These are phyloP conservation scores for Syzygium oleosum DNA, from an alignment of 345 rosid genomes.

Conservation along the genomic window DNA sequence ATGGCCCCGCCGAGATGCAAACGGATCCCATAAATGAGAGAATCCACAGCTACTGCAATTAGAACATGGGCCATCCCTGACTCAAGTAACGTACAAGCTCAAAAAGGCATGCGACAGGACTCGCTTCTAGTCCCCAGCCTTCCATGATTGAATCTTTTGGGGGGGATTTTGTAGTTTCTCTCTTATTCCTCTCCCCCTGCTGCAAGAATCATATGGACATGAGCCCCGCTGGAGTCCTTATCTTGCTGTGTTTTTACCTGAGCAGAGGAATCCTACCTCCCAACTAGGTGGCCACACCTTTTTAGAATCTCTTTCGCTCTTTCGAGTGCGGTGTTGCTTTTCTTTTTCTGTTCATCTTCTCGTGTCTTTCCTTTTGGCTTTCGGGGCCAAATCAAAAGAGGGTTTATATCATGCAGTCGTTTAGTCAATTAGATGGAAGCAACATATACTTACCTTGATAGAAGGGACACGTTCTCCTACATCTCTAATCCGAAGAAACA, in stretches of 20 bases:
- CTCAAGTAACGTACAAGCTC: not conserved
- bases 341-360: not conserved
- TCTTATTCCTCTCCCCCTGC: not conserved
- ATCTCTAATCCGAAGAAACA: not conserved
- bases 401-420: not conserved
- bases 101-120: not conserved
- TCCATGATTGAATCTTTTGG: not conserved
- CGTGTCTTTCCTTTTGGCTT: not conserved
- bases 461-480: not conserved
- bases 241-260: not conserved
- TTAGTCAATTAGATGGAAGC: not conserved
- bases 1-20: not conserved
- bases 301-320: not conserved
- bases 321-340: not conserved
- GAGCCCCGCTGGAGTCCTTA: not conserved
- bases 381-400: not conserved
- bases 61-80: not conserved
- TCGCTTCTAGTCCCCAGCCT: not conserved
- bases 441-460: not conserved
- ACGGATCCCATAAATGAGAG: not conserved
- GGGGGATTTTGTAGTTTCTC: not conserved
- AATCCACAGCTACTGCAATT: not conserved
- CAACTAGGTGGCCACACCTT: not conserved
- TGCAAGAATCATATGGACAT: not conserved
- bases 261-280: not conserved